Evolutionary conservation across 805 yeast species (phyloP).

Genomic region (Candida manassasensis): DNA sequence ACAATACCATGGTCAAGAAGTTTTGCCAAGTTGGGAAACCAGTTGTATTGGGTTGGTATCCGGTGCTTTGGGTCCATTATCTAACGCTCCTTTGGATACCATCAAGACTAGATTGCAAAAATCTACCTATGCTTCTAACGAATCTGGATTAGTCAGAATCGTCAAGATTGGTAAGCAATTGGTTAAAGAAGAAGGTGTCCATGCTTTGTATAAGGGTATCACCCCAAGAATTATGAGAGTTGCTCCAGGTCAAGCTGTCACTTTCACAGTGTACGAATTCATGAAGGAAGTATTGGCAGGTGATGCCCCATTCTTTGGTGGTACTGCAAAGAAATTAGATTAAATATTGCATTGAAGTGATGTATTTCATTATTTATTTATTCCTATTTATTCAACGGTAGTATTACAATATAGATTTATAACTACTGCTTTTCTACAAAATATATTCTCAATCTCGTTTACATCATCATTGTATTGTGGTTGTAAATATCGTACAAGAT

Average conservation of each 20-base stretch:
- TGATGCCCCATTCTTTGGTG: slow-evolving; percentile 14
- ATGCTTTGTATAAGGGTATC: slow-evolving; percentile 60
- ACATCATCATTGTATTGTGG: too few relatives aligned
- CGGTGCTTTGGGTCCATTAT: slow-evolving; percentile 97
- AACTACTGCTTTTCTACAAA: too few relatives aligned
- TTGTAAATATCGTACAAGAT: too few relatives aligned
- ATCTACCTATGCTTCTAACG: slow-evolving; percentile 64
- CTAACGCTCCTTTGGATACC: slow-evolving; percentile 96
- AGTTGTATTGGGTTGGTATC: slow-evolving; percentile 85
- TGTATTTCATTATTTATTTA: too few relatives aligned
- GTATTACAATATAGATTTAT: too few relatives aligned
- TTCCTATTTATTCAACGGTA: too few relatives aligned
- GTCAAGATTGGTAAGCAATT: slow-evolving; percentile 74
- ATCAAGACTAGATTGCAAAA: slow-evolving; percentile 96
- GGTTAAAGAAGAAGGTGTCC: slow-evolving; percentile 78
- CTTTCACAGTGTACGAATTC: slow-evolving; percentile 93
- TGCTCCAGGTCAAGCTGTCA: slow-evolving; percentile 99
- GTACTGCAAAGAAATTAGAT: slow-evolving; percentile 6
- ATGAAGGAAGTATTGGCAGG: slow-evolving; percentile 60
- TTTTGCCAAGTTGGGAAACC: slow-evolving; percentile 90
- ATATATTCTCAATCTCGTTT: too few relatives aligned
- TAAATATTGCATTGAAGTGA: too few relatives aligned
- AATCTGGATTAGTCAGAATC: slow-evolving; percentile 73
- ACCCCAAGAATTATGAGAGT: slow-evolving; percentile 99
- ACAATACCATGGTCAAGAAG: slow-evolving; percentile 50